These are phyloP conservation scores for Talaromyces sp. DNA, from an alignment of 2,329 filamentous ascomycete genomes.

Conservation along the genomic window DNA sequence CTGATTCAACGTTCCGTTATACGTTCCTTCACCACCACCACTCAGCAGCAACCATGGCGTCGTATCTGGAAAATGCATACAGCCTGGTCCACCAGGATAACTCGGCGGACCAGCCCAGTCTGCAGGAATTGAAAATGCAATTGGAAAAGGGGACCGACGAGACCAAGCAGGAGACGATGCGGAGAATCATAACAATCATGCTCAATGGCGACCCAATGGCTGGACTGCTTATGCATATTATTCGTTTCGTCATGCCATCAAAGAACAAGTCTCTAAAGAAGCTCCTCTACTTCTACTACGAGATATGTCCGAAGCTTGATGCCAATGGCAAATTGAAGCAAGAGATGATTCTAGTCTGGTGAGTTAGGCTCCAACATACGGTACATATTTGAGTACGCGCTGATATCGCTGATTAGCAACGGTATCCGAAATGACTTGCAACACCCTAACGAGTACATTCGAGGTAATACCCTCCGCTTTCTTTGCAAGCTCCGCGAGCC, in stretches of 20 bases:
- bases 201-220: conserved; percentile 96
- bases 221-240: conserved; percentile 97
- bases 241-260: conserved; percentile 98
- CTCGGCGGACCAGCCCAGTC: conserved; percentile 81
- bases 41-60: conserved; percentile 67
- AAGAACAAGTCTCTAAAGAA: conserved; percentile 97
- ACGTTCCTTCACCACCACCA: conserved; percentile 25
- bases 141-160: conserved; percentile 93
- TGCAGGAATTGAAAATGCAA: conserved; percentile 88
- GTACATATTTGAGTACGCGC: neutral
- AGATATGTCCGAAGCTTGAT: conserved; percentile 96
- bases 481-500: conserved; percentile 93
- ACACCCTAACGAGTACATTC: conserved; percentile 96
- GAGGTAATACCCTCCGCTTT: conserved; percentile 96
- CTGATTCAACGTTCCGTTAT: conserved; percentile 20
- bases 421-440: conserved; percentile 97
- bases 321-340: conserved; percentile 92
- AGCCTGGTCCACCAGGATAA: conserved; percentile 98
- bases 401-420: conserved; percentile 55
- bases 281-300: conserved; percentile 97
- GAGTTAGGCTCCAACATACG: conserved; percentile 30
- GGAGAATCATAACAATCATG: conserved; percentile 94
- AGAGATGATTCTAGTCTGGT: conserved; percentile 99
- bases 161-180: conserved; percentile 91
- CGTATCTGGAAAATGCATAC: conserved; percentile 91